A percentile compares a stretch with the other conserved stretches of the same genome.
Evolutionary conservation across 2,329 filamentous ascomycete genomes (phyloP).

Genomic region (Fusarium guadeloupense): DNA sequence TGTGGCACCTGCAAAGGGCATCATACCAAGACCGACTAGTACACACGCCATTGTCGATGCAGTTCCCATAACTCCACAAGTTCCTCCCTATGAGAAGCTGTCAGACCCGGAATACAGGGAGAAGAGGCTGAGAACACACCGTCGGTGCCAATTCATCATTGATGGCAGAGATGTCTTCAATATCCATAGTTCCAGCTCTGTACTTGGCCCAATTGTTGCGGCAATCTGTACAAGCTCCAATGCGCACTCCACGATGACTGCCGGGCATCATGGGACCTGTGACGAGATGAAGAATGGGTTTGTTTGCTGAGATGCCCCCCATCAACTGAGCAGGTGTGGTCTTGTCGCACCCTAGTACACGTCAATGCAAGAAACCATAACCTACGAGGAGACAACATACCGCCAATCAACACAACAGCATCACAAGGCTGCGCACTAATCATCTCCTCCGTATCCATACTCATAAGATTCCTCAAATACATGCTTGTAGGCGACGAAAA

Average conservation of each 20-base stretch:
- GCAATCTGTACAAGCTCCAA: slow-evolving; percentile 80
- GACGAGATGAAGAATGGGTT: slow-evolving; percentile 73
- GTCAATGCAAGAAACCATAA: background rate
- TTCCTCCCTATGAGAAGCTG: slow-evolving; percentile 66
- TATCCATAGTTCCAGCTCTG: slow-evolving; percentile 71
- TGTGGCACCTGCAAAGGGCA: slow-evolving; percentile 78
- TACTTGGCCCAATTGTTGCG: slow-evolving; percentile 78
- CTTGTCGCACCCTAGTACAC: slow-evolving; percentile 71
- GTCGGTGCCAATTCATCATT: slow-evolving; percentile 80
- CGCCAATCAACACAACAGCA: slow-evolving; percentile 73
- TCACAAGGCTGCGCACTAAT: slow-evolving; percentile 76
- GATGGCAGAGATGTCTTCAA: slow-evolving; percentile 75
- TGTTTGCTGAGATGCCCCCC: slow-evolving; percentile 79
- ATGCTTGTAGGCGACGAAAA: slow-evolving; percentile 78
- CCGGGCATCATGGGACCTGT: slow-evolving; percentile 82
- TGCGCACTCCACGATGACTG: slow-evolving; percentile 68
- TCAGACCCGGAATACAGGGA: background rate
- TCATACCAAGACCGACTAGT: slow-evolving; percentile 83
- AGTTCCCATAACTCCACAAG: slow-evolving; percentile 92
- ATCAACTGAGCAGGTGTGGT: slow-evolving; percentile 78
- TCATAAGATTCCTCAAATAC: slow-evolving; percentile 79
- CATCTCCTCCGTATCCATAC: slow-evolving; percentile 85
- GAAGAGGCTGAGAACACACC: slow-evolving; percentile 49
- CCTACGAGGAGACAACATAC: slow-evolving; percentile 46
- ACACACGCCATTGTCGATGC: slow-evolving; percentile 90